These are phyloP conservation scores for Colletotrichum camelliae DNA, from an alignment of 2,329 filamentous ascomycete genomes.

Conservation along the genomic window DNA sequence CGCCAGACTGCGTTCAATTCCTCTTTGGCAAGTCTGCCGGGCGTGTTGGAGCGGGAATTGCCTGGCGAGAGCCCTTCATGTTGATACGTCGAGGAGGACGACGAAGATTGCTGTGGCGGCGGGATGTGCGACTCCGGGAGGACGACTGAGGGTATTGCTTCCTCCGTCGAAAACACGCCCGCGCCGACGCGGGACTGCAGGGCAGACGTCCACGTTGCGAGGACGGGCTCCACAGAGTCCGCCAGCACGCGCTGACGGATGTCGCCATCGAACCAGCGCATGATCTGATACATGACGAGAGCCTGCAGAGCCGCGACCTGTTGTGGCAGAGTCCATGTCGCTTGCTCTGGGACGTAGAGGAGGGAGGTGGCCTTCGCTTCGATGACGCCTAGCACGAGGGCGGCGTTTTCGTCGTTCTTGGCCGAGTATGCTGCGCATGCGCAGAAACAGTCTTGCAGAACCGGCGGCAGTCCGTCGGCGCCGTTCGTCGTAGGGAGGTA, in stretches of 20 bases:
- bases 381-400: conserved; percentile 27
- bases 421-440: conserved; percentile 27
- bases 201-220: conserved; percentile 23
- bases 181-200: conserved; percentile 19
- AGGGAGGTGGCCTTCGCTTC: conserved; percentile 27
- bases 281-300: conserved; percentile 28
- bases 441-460: conserved; percentile 33
- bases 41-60: conserved; percentile 11
- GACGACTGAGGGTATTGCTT: background rate
- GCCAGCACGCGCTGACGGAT: conserved; percentile 26
- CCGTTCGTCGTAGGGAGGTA: conserved; percentile 24
- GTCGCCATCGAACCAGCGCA: conserved; percentile 28
- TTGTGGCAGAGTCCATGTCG: conserved; percentile 22
- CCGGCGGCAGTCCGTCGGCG: conserved; percentile 25
- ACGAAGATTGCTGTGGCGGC: background rate
- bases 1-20: conserved; percentile 23
- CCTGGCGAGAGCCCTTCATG: conserved; percentile 10
- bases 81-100: conserved; percentile 2
- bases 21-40: conserved; percentile 4
- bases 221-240: conserved; percentile 22
- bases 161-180: conserved; percentile 11
- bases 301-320: conserved; percentile 26
- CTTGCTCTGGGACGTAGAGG: conserved; percentile 20
- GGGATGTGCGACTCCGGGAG: background rate
- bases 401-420: conserved; percentile 29